These are phyloP conservation scores for Arachis stenosperma DNA, from an alignment of 306 rosid genomes.

Conservation along the genomic window DNA sequence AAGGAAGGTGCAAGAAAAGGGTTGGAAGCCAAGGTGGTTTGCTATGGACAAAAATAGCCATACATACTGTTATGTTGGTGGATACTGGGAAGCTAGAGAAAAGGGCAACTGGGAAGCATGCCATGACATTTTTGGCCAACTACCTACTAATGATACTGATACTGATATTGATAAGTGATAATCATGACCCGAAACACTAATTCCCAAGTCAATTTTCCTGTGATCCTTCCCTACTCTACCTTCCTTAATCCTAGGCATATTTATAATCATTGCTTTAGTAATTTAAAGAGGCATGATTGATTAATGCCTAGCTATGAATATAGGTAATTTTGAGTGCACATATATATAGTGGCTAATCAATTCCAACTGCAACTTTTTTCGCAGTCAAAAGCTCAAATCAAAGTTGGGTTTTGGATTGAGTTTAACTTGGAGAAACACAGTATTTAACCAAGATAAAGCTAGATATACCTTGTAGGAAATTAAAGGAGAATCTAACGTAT, in stretches of 20 bases:
- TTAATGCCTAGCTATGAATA: background rate
- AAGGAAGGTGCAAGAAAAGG: conserved; percentile 71
- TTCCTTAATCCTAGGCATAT: background rate
- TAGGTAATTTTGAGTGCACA: conserved; percentile 10
- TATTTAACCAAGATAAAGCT: background rate
- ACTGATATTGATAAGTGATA: background rate
- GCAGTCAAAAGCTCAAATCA: background rate
- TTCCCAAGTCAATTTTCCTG: background rate
- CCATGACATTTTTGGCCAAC: conserved; percentile 71
- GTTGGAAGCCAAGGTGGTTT: conserved; percentile 86
- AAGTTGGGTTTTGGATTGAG: background rate
- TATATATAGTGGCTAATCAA: background rate
- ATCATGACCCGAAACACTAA: conserved; percentile 9
- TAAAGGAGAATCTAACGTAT: background rate
- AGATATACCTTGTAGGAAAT: background rate
- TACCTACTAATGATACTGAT: conserved; percentile 41
- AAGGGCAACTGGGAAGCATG: conserved; percentile 62
- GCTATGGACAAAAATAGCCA: conserved; percentile 53
- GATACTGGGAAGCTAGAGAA: conserved; percentile 76
- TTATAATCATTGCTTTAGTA: conserved; percentile 4
- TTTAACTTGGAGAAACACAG: background rate
- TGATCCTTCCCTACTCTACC: conserved; percentile 1
- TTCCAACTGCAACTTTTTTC: conserved; percentile 4
- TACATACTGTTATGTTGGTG: conserved; percentile 59
- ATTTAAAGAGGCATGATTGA: background rate